phyloP scores from a whole-genome alignment of 306 rosid genomes.

The Gillenia trifoliata region DNA sequence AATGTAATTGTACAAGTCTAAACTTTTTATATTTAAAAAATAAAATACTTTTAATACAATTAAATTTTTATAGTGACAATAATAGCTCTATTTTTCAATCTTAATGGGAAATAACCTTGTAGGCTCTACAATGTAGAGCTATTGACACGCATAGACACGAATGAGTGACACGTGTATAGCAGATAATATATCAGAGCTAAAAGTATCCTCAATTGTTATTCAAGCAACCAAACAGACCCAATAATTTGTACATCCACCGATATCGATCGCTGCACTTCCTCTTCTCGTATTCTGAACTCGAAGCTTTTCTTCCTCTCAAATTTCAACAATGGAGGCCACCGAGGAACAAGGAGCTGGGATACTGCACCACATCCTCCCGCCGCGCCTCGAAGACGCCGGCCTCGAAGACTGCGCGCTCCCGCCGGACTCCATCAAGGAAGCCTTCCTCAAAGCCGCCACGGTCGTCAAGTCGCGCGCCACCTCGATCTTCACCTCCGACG shows the following conservation, averaged over 20 bases:
- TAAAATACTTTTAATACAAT: too few relatives aligned
- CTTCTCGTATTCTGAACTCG: neutral
- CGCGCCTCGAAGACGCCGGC: constrained; percentile 79
- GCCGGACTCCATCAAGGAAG: constrained; percentile 63
- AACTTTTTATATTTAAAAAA: too few relatives aligned
- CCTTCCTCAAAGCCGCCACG: constrained; percentile 68
- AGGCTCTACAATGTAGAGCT: neutral
- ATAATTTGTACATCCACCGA: too few relatives aligned
- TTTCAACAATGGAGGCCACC: constrained; percentile 38
- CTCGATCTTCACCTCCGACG: constrained; percentile 31
- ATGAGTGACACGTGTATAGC: neutral
- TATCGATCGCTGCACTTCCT: too few relatives aligned
- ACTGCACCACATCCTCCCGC: constrained; percentile 58
- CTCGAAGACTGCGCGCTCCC: constrained; percentile 89
- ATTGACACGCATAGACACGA: neutral
- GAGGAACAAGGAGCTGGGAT: constrained; percentile 27
- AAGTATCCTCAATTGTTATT: too few relatives aligned
- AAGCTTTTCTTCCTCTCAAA: neutral
- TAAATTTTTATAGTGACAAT: too few relatives aligned
- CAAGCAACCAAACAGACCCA: neutral
- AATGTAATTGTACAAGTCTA: too few relatives aligned
- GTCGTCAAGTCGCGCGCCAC: constrained; percentile 55
- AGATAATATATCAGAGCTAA: neutral
- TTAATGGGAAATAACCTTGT: too few relatives aligned
- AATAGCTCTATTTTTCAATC: too few relatives aligned